Percentiles rank a stretch among this genome's conserved stretches.
phyloP scores from a whole-genome alignment of 2,329 filamentous ascomycete genomes.

The Aspergillus sp. region DNA sequence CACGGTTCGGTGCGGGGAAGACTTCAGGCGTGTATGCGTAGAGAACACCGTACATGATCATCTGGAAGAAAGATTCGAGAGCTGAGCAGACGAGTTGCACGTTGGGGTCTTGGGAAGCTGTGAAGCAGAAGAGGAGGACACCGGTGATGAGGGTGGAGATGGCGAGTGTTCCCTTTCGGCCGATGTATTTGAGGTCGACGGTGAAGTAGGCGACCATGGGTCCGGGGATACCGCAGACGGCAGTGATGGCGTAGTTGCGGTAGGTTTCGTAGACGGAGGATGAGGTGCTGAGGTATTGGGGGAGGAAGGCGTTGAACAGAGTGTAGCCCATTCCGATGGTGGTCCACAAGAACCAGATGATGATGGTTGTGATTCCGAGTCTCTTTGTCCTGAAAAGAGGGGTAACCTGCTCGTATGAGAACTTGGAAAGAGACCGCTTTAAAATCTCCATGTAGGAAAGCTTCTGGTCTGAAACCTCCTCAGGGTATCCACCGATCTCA shows the following conservation, averaged over 20 bases:
- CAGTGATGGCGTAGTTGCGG: slow-evolving; percentile 76
- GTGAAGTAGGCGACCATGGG: slow-evolving; percentile 67
- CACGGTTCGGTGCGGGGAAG: slow-evolving; percentile 47
- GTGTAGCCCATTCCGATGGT: slow-evolving; percentile 82
- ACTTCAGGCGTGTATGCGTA: slow-evolving; percentile 52
- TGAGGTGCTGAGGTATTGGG: slow-evolving; percentile 67
- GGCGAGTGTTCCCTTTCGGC: slow-evolving; percentile 52
- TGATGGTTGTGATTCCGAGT: slow-evolving; percentile 39
- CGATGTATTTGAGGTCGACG: slow-evolving; percentile 61
- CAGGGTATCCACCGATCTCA: slow-evolving; percentile 43
- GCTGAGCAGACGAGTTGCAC: slow-evolving; percentile 45
- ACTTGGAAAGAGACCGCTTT: slow-evolving; percentile 55
- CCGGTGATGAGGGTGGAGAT: slow-evolving; percentile 46
- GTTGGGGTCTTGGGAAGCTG: slow-evolving; percentile 40
- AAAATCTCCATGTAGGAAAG: slow-evolving; percentile 44
- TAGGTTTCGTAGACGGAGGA: slow-evolving; percentile 48
- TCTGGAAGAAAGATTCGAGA: slow-evolving; percentile 49
- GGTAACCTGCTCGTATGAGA: slow-evolving; percentile 59
- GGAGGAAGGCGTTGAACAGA: slow-evolving; percentile 81
- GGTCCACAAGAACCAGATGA: slow-evolving; percentile 73
- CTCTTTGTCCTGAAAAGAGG: slow-evolving; percentile 52
- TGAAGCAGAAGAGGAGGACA: slow-evolving; percentile 51
- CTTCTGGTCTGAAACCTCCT: slow-evolving; percentile 32
- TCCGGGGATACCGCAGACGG: slow-evolving; percentile 67
- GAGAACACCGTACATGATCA: slow-evolving; percentile 49